Evolutionary conservation across 805 yeast genomes (phyloP).

Genomic region (Candida ulmi): DNA sequence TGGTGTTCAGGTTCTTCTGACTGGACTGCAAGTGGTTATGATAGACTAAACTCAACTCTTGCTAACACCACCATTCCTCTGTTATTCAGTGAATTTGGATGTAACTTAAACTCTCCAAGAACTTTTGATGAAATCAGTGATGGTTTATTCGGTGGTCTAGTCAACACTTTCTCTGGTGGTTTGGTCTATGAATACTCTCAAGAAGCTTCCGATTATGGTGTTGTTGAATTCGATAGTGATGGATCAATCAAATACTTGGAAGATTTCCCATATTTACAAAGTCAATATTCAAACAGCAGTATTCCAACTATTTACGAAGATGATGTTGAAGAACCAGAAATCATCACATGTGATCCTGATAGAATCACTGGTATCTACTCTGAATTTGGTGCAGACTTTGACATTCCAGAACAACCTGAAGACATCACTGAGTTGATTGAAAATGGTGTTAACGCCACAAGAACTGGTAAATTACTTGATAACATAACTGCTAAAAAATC

Average conservation of each 20-base stretch:
- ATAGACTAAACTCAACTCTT: conserved; percentile 48
- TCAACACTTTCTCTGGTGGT: conserved; percentile 75
- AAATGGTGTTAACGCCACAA: conserved; percentile 41
- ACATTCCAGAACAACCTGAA: conserved; percentile 42
- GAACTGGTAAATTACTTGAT: conserved; percentile 38
- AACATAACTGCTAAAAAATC: conserved; percentile 31
- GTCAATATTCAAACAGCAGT: conserved; percentile 31
- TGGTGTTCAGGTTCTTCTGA: conserved; percentile 83
- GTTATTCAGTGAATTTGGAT: conserved; percentile 76
- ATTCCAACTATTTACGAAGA: conserved; percentile 34
- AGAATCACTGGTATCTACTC: conserved; percentile 31
- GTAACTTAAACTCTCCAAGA: conserved; percentile 73
- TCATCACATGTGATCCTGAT: conserved; percentile 35
- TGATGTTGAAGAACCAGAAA: conserved; percentile 26
- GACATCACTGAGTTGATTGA: conserved; percentile 38
- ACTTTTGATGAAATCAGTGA: conserved; percentile 74
- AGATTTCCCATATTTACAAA: conserved; percentile 48
- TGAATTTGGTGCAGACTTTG: conserved; percentile 41
- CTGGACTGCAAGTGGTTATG: conserved; percentile 70
- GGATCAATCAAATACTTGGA: conserved; percentile 34
- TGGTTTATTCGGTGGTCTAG: conserved; percentile 64
- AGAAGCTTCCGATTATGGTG: conserved; percentile 74
- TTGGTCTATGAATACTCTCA: conserved; percentile 87
- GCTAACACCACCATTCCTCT: conserved; percentile 59
- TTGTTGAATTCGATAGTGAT: conserved; percentile 48